A percentile compares a stretch with the other conserved stretches of the same genome.
phyloP scores from a whole-genome alignment of 1,139 yeast species.

The Debaryomycetaceae sp. region DNA sequence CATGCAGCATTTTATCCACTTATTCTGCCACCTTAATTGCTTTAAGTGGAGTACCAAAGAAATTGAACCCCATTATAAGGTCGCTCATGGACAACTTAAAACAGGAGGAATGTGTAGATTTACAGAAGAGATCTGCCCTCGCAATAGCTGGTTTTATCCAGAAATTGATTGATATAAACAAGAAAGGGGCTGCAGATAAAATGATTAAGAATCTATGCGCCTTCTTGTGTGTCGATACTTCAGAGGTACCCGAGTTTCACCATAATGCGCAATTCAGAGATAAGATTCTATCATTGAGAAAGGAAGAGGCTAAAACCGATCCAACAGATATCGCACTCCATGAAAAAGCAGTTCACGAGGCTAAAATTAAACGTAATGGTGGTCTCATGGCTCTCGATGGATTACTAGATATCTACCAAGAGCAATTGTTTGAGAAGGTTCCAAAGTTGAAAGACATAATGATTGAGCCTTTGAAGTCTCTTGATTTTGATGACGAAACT shows the following conservation, averaged over 20 bases:
- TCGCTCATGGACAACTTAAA: conserved; percentile 93
- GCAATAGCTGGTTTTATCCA: conserved; percentile 65
- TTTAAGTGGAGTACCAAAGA: conserved; percentile 68
- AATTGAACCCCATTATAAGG: conserved; percentile 84
- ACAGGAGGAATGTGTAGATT: conserved; percentile 59
- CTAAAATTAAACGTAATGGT: conserved; percentile 79
- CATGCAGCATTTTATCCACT: conserved; percentile 64
- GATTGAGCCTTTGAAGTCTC: conserved; percentile 57
- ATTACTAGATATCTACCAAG: conserved; percentile 49
- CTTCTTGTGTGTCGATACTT: conserved; percentile 89
- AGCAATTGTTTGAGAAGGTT: conserved; percentile 52
- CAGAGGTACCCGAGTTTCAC: conserved; percentile 91
- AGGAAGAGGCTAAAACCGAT: conserved; percentile 74
- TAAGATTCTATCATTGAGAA: conserved; percentile 68
- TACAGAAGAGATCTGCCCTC: conserved; percentile 70
- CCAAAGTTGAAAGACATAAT: conserved; percentile 69
- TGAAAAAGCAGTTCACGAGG: conserved; percentile 65
- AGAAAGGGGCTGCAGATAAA: conserved; percentile 77
- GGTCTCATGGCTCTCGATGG: conserved; percentile 70
- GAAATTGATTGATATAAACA: conserved; percentile 54
- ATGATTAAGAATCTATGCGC: conserved; percentile 89
- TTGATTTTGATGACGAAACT: conserved; percentile 36
- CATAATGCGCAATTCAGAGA: conserved; percentile 59
- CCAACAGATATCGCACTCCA: conserved; percentile 64
- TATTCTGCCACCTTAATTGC: conserved; percentile 73